Percentiles rank a stretch among this genome's conserved stretches.
These are phyloP conservation scores for Gyrodon lividus DNA, from an alignment of 768 basidiomycete genomes.

Conservation along the genomic window DNA sequence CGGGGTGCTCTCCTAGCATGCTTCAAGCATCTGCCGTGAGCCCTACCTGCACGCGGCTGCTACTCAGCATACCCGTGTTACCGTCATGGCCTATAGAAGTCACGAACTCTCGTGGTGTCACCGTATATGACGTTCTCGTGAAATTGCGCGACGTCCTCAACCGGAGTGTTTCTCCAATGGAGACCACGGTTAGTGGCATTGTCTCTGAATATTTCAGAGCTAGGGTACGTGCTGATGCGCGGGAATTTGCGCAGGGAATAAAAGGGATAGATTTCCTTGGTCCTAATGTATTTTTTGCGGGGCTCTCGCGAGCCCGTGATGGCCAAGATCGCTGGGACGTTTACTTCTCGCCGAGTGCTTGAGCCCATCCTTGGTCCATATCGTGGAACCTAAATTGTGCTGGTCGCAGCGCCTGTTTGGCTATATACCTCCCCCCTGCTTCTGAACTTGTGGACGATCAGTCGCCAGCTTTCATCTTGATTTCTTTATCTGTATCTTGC, in stretches of 20 bases:
- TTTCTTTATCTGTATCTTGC: background rate
- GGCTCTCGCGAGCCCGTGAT: constrained; percentile 26
- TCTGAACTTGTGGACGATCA: background rate
- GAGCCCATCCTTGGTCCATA: constrained; percentile 1
- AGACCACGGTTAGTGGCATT: constrained; percentile 26
- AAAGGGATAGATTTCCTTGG: constrained; percentile 42
- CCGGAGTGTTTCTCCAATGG: constrained; percentile 22
- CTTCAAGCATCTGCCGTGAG: constrained; percentile 24
- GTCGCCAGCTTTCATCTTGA: background rate
- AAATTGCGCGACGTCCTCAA: constrained; percentile 29
- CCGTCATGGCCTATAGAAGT: constrained; percentile 33
- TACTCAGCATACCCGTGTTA: constrained; percentile 20
- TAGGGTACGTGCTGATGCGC: constrained; percentile 28
- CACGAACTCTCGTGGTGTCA: constrained; percentile 26
- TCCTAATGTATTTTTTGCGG: constrained; percentile 29
- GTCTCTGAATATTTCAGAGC: constrained; percentile 31
- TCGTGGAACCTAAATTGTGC: background rate
- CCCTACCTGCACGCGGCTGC: constrained; percentile 16
- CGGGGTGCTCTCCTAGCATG: constrained; percentile 12
- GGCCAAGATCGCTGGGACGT: constrained; percentile 32
- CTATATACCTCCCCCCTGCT: background rate
- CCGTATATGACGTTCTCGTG: constrained; percentile 27
- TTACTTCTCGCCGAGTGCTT: constrained; percentile 19
- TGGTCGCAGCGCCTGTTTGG: background rate
- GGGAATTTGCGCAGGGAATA: constrained; percentile 38